A percentile compares a stretch with the other conserved stretches of the same genome.
Evolutionary conservation across 2,329 filamentous ascomycete species (phyloP).

Genomic region (Penicillium sumatraense): DNA sequence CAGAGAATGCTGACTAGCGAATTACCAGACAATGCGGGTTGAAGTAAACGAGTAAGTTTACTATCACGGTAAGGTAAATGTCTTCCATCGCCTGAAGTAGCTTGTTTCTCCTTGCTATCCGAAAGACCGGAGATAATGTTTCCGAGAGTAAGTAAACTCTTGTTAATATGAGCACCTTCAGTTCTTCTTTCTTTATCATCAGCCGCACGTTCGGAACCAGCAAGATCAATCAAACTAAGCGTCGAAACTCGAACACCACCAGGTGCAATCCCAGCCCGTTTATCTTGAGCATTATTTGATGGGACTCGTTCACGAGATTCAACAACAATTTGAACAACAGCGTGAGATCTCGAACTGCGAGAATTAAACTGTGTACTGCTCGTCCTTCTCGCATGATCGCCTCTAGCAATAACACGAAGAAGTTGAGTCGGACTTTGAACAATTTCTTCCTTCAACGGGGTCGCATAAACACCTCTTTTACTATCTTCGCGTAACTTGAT

Average conservation of each 20-base stretch:
- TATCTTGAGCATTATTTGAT: slow-evolving; percentile 58
- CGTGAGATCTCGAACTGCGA: slow-evolving; percentile 94
- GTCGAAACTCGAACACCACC: slow-evolving; percentile 96
- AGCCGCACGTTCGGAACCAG: slow-evolving; percentile 93
- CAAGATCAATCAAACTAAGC: slow-evolving; percentile 91
- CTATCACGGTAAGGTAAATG: slow-evolving; percentile 97
- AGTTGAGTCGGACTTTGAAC: slow-evolving; percentile 97
- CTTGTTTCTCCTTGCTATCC: slow-evolving; percentile 81
- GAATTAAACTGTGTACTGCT: slow-evolving; percentile 97
- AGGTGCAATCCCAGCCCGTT: slow-evolving; percentile 72
- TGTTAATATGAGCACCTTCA: slow-evolving; percentile 98
- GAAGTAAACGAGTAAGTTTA: slow-evolving; percentile 90
- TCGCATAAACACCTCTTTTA: slow-evolving; percentile 95
- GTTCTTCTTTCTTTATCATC: slow-evolving; percentile 92
- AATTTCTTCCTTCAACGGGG: slow-evolving; percentile 95
- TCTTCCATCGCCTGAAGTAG: slow-evolving; percentile 74
- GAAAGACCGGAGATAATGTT: slow-evolving; percentile 95
- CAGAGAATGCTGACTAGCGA: slow-evolving; percentile 97
- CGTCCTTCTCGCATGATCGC: slow-evolving; percentile 86
- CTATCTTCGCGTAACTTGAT: slow-evolving; percentile 97
- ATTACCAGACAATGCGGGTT: slow-evolving; percentile 89
- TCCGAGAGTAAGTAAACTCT: slow-evolving; percentile 90
- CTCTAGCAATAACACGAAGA: slow-evolving; percentile 89
- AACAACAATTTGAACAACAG: slow-evolving; percentile 97
- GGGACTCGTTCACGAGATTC: slow-evolving; percentile 89